phyloP scores from a whole-genome alignment of 495 filamentous ascomycete species.

The Parathielavia hyrcaniae region DNA sequence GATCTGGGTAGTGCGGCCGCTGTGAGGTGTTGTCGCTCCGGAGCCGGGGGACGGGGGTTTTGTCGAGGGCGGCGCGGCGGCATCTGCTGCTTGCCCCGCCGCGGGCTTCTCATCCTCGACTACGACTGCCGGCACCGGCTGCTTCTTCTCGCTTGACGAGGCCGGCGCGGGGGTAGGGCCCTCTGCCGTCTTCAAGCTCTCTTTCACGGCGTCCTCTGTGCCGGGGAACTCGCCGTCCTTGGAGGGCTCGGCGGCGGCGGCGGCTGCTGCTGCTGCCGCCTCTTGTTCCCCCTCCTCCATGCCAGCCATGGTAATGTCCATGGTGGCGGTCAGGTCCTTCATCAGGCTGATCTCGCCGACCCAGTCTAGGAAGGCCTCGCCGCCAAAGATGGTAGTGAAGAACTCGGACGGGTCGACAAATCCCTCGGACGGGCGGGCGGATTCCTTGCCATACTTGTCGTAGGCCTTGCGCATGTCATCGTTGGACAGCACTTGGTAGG shows the following conservation, averaged over 20 bases:
- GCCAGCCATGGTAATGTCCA: slow-evolving; percentile 80
- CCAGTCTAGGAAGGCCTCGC: slow-evolving; percentile 87
- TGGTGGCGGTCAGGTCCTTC: slow-evolving; percentile 82
- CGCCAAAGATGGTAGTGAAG: slow-evolving; percentile 97
- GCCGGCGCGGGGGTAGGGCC: slow-evolving; percentile 21
- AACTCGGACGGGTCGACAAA: slow-evolving; percentile 98
- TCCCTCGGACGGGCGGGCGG: slow-evolving; percentile 75
- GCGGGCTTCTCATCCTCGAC: slow-evolving; percentile 39
- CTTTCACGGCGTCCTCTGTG: slow-evolving; percentile 42
- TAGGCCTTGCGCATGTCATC: slow-evolving; percentile 80
- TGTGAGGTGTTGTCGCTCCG: slow-evolving; percentile 54
- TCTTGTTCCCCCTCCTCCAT: slow-evolving; percentile 57
- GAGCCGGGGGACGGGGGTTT: slow-evolving; percentile 42
- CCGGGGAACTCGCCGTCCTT: slow-evolving; percentile 44
- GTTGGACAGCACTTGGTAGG: slow-evolving; percentile 94
- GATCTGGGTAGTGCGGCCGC: slow-evolving; percentile 45
- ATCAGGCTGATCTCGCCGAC: slow-evolving; percentile 89
- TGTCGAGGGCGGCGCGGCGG: slow-evolving; percentile 15
- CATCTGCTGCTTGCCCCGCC: background rate
- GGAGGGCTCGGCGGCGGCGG: slow-evolving; percentile 33
- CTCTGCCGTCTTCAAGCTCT: slow-evolving; percentile 40
- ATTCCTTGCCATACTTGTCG: slow-evolving; percentile 94
- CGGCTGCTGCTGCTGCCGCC: slow-evolving; percentile 51
- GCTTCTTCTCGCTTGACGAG: slow-evolving; percentile 28
- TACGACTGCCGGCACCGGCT: slow-evolving; percentile 30